Conservation (phyloP, 2,329 filamentous ascomycete genomes). For the Xylariales sp. region DNA sequence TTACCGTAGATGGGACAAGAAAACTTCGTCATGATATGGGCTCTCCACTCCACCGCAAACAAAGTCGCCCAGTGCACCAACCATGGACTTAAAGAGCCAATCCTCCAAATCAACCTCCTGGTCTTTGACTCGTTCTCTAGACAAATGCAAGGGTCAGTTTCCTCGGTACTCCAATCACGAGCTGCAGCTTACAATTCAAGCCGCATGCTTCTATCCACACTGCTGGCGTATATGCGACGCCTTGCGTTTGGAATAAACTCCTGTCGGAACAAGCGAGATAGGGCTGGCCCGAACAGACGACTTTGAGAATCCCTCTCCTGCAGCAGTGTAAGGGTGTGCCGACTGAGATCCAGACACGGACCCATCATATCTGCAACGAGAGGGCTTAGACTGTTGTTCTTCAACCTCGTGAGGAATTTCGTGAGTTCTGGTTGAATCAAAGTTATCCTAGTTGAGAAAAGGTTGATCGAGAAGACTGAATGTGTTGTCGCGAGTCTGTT, state of each 20-base stretch:
- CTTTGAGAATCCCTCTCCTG: constrained; percentile 7
- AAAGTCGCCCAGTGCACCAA: constrained; percentile 8
- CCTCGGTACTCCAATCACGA: no score
- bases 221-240: constrained; percentile 5
- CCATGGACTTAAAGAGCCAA: constrained; percentile 9
- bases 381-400: neutral
- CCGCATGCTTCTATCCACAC: constrained; percentile 6
- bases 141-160: neutral
- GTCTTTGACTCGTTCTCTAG: neutral
- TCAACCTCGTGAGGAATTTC: neutral
- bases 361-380: neutral
- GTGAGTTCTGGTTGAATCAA: neutral
- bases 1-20: neutral
- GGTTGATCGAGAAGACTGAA: neutral
- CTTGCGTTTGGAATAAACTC: constrained; percentile 9
- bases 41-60: constrained; percentile 8
- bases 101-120: constrained; percentile 7
- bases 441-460: neutral
- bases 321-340: constrained; percentile 7
- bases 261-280: constrained; percentile 10
- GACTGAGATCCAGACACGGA: constrained; percentile 7
- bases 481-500: neutral
- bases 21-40: neutral
- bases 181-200: neutral
- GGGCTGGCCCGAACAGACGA: constrained; percentile 1